Percentiles rank a stretch among this genome's conserved stretches.
These are phyloP conservation scores for Fusarium sp. DNA, from an alignment of 2,329 filamentous ascomycete genomes.

Conservation along the genomic window DNA sequence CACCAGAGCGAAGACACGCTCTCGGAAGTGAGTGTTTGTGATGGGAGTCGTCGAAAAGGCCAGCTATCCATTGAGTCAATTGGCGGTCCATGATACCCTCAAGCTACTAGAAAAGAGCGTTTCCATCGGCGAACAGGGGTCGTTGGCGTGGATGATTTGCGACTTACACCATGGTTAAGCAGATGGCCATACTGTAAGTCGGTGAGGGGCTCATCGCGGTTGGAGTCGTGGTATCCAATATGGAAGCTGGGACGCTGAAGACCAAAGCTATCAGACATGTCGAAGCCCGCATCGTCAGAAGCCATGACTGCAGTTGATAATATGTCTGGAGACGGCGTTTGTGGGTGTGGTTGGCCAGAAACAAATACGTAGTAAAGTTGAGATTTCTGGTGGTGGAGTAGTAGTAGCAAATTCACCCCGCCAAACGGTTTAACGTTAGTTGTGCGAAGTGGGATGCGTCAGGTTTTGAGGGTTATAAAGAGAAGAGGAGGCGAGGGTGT, in stretches of 20 bases:
- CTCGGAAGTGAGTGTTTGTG: conserved; percentile 79
- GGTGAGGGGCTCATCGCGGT: conserved; percentile 70
- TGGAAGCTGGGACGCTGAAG: conserved; percentile 67
- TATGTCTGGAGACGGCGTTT: conserved; percentile 4
- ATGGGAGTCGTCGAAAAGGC: conserved; percentile 83
- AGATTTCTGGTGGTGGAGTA: conserved; percentile 49
- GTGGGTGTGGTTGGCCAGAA: conserved; percentile 10
- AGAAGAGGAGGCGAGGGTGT: neutral
- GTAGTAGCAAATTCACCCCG: conserved; percentile 45
- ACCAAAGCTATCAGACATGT: conserved; percentile 47
- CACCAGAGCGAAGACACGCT: conserved; percentile 74
- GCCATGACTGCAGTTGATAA: conserved; percentile 41
- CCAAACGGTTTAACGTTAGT: conserved; percentile 34
- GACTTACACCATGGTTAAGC: conserved; percentile 76
- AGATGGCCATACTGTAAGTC: conserved; percentile 75
- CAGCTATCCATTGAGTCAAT: conserved; percentile 67
- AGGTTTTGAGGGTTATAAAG: neutral
- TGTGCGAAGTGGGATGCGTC: conserved; percentile 28
- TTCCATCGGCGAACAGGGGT: neutral
- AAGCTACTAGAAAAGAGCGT: neutral
- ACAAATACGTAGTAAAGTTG: conserved; percentile 29
- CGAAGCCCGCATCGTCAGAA: conserved; percentile 39
- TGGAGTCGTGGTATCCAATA: conserved; percentile 80
- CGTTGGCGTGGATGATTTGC: conserved; percentile 18
- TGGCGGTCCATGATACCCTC: conserved; percentile 8